Conservation (phyloP, 2,329 filamentous ascomycete genomes). For the Fusarium musae region DNA sequence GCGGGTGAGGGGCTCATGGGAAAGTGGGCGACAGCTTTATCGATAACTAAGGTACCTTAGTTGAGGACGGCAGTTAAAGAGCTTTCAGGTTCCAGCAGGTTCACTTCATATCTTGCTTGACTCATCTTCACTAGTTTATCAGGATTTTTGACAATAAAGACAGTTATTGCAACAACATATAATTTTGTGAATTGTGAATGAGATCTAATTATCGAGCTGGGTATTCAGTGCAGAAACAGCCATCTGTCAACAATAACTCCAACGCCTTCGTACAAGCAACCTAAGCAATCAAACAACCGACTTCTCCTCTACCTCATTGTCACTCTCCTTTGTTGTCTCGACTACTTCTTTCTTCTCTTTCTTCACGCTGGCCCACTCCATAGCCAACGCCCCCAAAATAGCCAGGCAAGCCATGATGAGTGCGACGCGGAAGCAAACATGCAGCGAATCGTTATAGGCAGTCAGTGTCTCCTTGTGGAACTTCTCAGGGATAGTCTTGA, state of each 20-base stretch:
- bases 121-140: background rate
- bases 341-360: constrained; percentile 3
- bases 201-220: background rate
- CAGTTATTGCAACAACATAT: background rate
- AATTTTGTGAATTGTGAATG: background rate
- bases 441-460: constrained; percentile 68
- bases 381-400: constrained; percentile 56
- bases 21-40: constrained; percentile 33
- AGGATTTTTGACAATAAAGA: background rate
- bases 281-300: background rate
- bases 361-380: constrained; percentile 5
- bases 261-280: background rate
- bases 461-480: constrained; percentile 21
- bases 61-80: background rate
- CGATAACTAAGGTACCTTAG: constrained; percentile 10
- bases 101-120: background rate
- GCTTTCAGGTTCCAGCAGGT: background rate
- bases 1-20: constrained; percentile 27
- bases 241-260: background rate
- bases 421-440: constrained; percentile 64
- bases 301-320: background rate
- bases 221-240: background rate
- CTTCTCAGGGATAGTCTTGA: background rate
- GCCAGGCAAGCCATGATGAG: constrained; percentile 60
- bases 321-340: background rate